Conservation (phyloP, 306 rosid species). For the Parietaria judaica region DNA sequence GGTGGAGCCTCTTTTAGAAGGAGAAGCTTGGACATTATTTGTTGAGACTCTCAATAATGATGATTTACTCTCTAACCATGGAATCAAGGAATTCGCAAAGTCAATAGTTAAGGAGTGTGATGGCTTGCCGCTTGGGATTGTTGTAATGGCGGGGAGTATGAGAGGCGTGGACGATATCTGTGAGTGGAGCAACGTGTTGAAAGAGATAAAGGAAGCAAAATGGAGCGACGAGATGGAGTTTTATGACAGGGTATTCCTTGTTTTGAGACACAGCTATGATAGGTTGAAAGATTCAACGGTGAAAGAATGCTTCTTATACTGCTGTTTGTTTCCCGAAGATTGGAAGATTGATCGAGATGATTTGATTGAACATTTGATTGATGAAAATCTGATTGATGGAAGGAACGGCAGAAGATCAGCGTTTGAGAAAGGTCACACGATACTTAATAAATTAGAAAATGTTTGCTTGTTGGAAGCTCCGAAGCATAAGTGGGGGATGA, state of each 20-base stretch:
- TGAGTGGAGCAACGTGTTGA: slow-evolving; percentile 8
- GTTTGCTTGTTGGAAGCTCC: background rate
- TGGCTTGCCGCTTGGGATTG: slow-evolving; percentile 1
- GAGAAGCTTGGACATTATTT: slow-evolving; percentile 17
- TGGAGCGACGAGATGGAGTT: slow-evolving; percentile 17
- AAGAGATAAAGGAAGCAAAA: background rate
- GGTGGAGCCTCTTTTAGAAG: background rate
- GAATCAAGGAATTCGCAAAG: background rate
- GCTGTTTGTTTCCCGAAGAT: slow-evolving; percentile 1
- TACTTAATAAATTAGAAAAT: slow-evolving; percentile 13
- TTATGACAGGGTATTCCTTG: slow-evolving; percentile 13
- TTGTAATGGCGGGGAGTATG: slow-evolving; percentile 7
- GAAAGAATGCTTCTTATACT: background rate
- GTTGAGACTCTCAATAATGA: background rate
- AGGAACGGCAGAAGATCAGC: background rate
- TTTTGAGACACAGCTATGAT: slow-evolving; percentile 7
- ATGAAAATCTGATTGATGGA: background rate
- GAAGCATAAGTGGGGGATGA: no score
- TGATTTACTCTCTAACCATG: background rate
- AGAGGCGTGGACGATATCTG: background rate
- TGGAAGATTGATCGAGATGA: background rate
- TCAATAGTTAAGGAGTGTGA: background rate
- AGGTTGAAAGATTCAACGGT: background rate
- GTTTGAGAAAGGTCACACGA: background rate
- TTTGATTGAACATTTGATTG: background rate